Evolutionary conservation across 1,139 yeast species (phyloP), one percentile per base, ranked within the genome.

Genomic region (Kodamaea suecica): DNA sequence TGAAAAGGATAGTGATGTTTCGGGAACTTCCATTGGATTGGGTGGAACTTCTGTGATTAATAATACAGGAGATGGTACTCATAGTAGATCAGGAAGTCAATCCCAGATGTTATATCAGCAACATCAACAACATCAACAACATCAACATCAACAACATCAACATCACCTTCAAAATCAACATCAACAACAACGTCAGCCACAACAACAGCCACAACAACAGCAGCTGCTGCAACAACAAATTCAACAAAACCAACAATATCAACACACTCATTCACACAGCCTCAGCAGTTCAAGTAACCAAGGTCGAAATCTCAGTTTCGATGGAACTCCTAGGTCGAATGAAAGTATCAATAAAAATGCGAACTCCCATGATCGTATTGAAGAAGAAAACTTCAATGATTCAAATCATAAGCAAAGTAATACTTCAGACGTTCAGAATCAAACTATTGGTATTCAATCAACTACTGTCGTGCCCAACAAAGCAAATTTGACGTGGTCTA

Each of bases 401-500:
- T 23, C 26, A 23, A 23, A 23, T 23, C 26, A 14, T 6, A 23
- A 23, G n/a, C n/a, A n/a, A n/a, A n/a, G n/a, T n/a, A n/a, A n/a
- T n/a, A 17, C 39, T n/a, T 39, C 51, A 3, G 50, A 49, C 16
- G 37, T 50, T 4, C 47, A 48, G 6, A 57, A 56, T 31, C 64
- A 65, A 42, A 57, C 67, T 17, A 63, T 68, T 25, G 73, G 73
- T 5, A 54, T 68, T 24, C 84, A 81, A 42, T 61, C 84, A 10
- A 73, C 80, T 7, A 79, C 81, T 3, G 79, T 86, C 4, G 78
- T 84, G 8, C 94, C 95, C 1, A 76, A 82, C 24, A 83, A 81
- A 53, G 85, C 95, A 2, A 78, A 81, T 38, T 66, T 86, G 49
- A 77, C 86, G 3, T 86, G 95, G 90, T 81, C 90, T 4, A 80